Evolutionary conservation across 352 stramenopile genomes (phyloP).

Genomic region (Phytophthora cryptogea): DNA sequence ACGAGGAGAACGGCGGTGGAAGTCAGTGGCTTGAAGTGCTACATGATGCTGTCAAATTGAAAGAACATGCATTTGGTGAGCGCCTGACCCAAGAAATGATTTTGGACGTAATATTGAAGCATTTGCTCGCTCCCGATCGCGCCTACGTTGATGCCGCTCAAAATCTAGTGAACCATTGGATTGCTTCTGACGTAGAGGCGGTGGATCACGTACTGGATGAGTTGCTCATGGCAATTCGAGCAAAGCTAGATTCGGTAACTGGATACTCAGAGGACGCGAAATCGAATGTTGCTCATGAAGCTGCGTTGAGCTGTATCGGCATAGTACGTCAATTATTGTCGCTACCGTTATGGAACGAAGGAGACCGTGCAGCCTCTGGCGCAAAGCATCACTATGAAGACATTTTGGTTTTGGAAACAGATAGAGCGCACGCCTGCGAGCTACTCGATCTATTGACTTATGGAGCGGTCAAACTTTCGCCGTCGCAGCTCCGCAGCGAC

Average conservation of each 20-base stretch:
- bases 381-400: slow-evolving; percentile 36
- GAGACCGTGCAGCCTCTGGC: slow-evolving; percentile 16
- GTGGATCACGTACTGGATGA: slow-evolving; percentile 48
- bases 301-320: slow-evolving; percentile 36
- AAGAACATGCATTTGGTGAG: slow-evolving; percentile 74
- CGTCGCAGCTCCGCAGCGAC: slow-evolving; percentile 29
- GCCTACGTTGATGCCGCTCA: slow-evolving; percentile 35
- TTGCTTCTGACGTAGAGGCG: slow-evolving; percentile 46
- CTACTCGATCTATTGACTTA: slow-evolving; percentile 64
- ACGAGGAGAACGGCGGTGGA: slow-evolving; percentile 15
- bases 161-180: slow-evolving; percentile 61
- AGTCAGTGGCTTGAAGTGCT: slow-evolving; percentile 59
- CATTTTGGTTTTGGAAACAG: slow-evolving; percentile 33
- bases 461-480: slow-evolving; percentile 51
- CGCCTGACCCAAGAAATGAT: slow-evolving; percentile 59
- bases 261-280: slow-evolving; percentile 41
- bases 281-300: slow-evolving; percentile 30
- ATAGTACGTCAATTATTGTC: slow-evolving; percentile 42
- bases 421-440: slow-evolving; percentile 49
- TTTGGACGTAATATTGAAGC: slow-evolving; percentile 54
- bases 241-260: slow-evolving; percentile 36
- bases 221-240: slow-evolving; percentile 39
- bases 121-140: slow-evolving; percentile 42
- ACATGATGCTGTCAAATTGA: slow-evolving; percentile 67
- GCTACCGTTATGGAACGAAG: slow-evolving; percentile 37